These are phyloP conservation scores for Syzygium grande DNA, from an alignment of 345 rosid species.

Conservation along the genomic window DNA sequence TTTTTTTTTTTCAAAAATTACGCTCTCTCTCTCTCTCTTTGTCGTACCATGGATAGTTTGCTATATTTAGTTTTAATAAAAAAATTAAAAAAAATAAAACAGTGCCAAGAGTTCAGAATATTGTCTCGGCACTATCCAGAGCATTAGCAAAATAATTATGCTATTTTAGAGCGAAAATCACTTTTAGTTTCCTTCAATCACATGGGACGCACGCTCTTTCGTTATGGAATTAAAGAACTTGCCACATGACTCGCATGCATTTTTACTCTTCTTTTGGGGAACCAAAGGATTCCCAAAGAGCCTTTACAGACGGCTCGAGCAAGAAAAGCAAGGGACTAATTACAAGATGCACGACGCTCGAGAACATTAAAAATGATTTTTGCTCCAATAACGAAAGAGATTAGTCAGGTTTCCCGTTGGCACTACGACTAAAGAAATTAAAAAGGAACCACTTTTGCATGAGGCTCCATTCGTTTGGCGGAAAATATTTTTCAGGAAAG, in stretches of 20 bases:
- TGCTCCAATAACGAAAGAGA: neutral
- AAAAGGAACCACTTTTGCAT: neutral
- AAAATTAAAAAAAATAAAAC: neutral
- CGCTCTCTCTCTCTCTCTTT: neutral
- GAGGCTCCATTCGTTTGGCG: too few relatives aligned
- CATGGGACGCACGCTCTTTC: neutral
- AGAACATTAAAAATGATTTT: neutral
- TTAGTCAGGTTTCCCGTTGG: neutral
- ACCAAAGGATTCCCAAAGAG: neutral
- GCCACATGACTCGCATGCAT: neutral
- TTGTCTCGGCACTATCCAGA: neutral
- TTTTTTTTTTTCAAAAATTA: neutral
- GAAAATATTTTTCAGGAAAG: too few relatives aligned
- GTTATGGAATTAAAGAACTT: neutral
- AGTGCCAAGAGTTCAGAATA: neutral
- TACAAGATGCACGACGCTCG: neutral
- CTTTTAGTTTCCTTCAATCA: neutral
- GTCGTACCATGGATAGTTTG: neutral
- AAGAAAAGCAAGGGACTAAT: neutral
- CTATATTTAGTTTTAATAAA: neutral
- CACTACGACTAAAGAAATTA: neutral
- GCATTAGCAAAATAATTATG: neutral
- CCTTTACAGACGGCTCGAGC: neutral
- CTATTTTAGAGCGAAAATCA: neutral
- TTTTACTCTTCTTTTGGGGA: neutral